Percentiles rank a stretch among this genome's conserved stretches.
phyloP scores from a whole-genome alignment of 805 yeast genomes.

The Suhomyces vadensis region DNA sequence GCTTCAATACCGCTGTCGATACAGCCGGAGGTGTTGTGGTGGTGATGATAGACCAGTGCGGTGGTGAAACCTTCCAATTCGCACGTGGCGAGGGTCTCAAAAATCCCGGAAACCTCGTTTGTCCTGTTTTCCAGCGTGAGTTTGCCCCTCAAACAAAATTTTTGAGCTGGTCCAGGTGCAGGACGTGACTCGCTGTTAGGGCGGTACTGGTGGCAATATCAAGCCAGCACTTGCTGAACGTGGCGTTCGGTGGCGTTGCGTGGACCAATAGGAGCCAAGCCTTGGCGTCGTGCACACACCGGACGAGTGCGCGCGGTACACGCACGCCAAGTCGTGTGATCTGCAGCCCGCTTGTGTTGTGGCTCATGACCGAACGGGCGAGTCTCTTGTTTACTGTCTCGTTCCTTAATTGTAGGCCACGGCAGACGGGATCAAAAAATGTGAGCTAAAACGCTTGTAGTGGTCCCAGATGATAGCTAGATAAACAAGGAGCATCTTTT shows the following conservation, averaged over 20 bases:
- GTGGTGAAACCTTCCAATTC: background rate
- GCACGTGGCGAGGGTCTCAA: constrained; percentile 9
- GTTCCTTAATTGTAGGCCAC: background rate
- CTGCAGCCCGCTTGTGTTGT: background rate
- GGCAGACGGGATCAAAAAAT: background rate
- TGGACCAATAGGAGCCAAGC: background rate
- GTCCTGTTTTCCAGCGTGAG: constrained; percentile 15
- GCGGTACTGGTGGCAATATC: background rate
- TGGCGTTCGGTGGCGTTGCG: background rate
- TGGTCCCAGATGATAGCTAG: background rate
- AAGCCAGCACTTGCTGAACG: background rate
- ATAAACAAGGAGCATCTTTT: background rate
- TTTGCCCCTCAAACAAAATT: constrained; percentile 1
- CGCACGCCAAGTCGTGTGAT: background rate
- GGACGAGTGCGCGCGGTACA: background rate
- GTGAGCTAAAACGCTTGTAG: background rate
- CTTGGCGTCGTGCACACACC: background rate
- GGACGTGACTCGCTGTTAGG: background rate
- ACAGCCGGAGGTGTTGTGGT: too few relatives aligned
- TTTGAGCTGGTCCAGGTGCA: background rate
- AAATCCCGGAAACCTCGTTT: constrained; percentile 20
- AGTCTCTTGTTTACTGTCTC: constrained; percentile 2
- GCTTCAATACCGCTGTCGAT: too few relatives aligned
- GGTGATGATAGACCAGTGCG: too few relatives aligned
- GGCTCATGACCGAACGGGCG: too few relatives aligned